Conservation (phyloP, 116 monocot genomes). For the Phalaenopsis hybrid region DNA sequence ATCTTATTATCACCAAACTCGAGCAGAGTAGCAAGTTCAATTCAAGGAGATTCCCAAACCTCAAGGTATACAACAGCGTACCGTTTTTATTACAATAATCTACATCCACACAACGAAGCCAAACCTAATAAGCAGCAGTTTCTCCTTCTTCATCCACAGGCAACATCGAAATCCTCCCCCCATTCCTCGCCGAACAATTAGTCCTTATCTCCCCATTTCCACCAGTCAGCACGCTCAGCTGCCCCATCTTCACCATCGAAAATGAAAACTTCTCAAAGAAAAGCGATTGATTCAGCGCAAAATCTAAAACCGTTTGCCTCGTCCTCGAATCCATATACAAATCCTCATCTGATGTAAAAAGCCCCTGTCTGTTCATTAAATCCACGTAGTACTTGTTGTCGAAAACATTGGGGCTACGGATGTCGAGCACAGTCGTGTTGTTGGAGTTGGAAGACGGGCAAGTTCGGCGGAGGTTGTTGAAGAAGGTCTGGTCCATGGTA, state of each 20-base stretch:
- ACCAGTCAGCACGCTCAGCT: conserved; percentile 52
- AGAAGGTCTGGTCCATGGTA: conserved; percentile 41
- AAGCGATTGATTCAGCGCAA: conserved; percentile 19
- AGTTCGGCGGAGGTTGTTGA: conserved; percentile 27
- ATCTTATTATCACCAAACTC: too few relatives aligned
- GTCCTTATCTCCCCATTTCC: conserved; percentile 38
- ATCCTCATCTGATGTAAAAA: conserved; percentile 72
- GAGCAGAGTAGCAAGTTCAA: too few relatives aligned
- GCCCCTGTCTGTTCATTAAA: conserved; percentile 44
- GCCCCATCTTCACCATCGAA: conserved; percentile 71
- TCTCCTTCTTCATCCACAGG: conserved; percentile 16
- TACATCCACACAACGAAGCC: too few relatives aligned
- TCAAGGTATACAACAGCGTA: too few relatives aligned
- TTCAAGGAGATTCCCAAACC: too few relatives aligned
- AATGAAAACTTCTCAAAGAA: conserved; percentile 45
- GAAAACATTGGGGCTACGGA: conserved; percentile 38
- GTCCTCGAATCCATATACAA: conserved; percentile 43
- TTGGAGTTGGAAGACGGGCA: conserved; percentile 40
- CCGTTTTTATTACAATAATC: too few relatives aligned
- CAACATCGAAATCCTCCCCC: neutral
- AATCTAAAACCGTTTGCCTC: conserved; percentile 15
- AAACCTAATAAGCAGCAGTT: conserved; percentile 7
- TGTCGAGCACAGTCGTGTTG: conserved; percentile 43
- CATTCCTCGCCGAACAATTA: conserved; percentile 53
- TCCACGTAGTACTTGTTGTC: conserved; percentile 81